These are phyloP conservation scores for Zoysia pacifica DNA, from an alignment of 176 grass and related monocot species.

Conservation along the genomic window DNA sequence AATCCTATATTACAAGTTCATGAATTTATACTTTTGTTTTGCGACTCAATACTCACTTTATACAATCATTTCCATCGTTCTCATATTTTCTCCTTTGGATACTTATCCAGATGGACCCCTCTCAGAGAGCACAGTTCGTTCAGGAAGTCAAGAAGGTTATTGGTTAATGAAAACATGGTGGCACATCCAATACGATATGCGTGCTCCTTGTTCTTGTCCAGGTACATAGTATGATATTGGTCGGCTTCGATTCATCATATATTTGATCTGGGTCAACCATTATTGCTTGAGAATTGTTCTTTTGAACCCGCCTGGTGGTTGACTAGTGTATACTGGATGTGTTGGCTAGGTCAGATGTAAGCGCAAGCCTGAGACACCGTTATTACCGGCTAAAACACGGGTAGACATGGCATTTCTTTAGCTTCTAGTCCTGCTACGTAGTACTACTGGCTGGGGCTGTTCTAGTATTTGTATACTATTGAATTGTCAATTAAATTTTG, in stretches of 20 bases:
- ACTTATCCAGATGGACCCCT: slow-evolving; percentile 79
- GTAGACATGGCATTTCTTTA: slow-evolving; percentile 8
- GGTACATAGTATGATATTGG: slow-evolving; percentile 45
- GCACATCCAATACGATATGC: slow-evolving; percentile 41
- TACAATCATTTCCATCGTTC: not conserved
- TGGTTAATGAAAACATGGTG: slow-evolving; percentile 42
- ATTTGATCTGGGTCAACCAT: slow-evolving; percentile 19
- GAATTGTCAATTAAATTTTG: slow-evolving; percentile 55
- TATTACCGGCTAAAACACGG: slow-evolving; percentile 1
- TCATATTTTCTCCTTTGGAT: slow-evolving; percentile 24
- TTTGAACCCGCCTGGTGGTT: not conserved
- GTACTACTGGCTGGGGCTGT: not conserved
- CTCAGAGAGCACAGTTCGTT: slow-evolving; percentile 60
- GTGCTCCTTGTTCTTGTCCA: slow-evolving; percentile 31
- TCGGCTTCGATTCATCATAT: slow-evolving; percentile 15
- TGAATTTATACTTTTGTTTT: no score
- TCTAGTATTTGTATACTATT: slow-evolving; percentile 30
- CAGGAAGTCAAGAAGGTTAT: slow-evolving; percentile 66
- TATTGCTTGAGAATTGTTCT: slow-evolving; percentile 5
- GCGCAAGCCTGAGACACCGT: not conserved
- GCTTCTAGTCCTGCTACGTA: slow-evolving; percentile 38
- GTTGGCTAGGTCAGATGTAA: slow-evolving; percentile 16
- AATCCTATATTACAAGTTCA: no score
- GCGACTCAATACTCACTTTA: not conserved
- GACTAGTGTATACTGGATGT: slow-evolving; percentile 36